Base-by-base conservation (phyloP, 495 filamentous ascomycete genomes). In the Hypoxylon lienhwacheense region DNA sequence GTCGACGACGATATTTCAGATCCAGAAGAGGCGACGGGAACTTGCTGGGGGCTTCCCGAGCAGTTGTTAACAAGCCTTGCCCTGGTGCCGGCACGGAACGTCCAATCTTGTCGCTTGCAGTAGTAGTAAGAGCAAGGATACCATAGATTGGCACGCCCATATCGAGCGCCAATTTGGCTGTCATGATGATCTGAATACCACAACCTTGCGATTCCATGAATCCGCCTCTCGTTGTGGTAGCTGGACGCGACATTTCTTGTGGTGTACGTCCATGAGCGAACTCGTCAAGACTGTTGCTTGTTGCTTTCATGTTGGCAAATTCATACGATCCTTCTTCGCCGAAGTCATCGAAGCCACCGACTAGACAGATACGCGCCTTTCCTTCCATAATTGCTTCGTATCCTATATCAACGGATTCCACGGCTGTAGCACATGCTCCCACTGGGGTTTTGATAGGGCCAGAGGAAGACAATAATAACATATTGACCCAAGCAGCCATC, bases 121-220 rank as follows among this genome's bases (percentile, higher is more conserved):
- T 99, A 17, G 91, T 89, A 15, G 93, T 97, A 62, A 95, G 79
- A 29, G 88, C 95, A 63, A 99, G 79, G 60, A 99, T 82, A 73
- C 95, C 93, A 67, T 97, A 89, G 65, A 97, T 97, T 2, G 93
- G 93, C 4, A 99, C 90, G 70, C 93, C 93, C 93, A 99, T 99
- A 60, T 97, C 93, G 19, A 99, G 73, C 21, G 93, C 93, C 47
- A 99, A 84, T 76, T 87, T 88, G 22, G 93, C 93, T 55, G 84
- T 95, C 95, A 97, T 97, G 70, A 99, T 95, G 51, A 99, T 81
- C 71, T 99, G 93, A 71, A 99, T 85, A 84, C 95, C 93, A 63
- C 89, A 96, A 56, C 93, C 93, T 76, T 97, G 95, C 1, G 93
- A 97, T 77, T 99, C 93, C 95, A 99, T 97, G 79, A 99, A 99